Evolutionary conservation across 2,329 filamentous ascomycete genomes (phyloP).

Genomic region (Teratosphaeria epicoccoides): DNA sequence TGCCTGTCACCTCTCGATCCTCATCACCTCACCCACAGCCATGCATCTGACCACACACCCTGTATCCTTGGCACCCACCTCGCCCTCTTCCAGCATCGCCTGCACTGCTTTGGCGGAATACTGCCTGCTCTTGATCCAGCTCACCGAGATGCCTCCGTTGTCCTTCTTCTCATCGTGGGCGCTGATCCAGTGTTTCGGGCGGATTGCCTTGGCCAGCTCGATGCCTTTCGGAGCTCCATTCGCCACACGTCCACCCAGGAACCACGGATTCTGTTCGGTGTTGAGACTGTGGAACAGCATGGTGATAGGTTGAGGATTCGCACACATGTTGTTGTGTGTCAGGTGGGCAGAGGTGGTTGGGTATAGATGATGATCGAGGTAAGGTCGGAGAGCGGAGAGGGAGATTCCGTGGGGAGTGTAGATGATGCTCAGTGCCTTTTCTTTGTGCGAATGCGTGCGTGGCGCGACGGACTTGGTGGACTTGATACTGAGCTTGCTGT

Average conservation of each 20-base stretch:
- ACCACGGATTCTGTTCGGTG: slow-evolving; percentile 49
- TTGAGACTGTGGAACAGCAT: slow-evolving; percentile 57
- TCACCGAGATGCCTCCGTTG: slow-evolving; percentile 42
- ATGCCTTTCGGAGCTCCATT: slow-evolving; percentile 47
- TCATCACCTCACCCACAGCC: slow-evolving; percentile 2
- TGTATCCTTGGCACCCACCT: neutral
- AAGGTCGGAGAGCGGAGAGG: slow-evolving; percentile 44
- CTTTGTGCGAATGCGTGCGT: slow-evolving; percentile 6
- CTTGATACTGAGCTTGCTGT: slow-evolving; percentile 7
- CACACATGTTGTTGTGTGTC: neutral
- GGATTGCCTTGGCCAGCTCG: slow-evolving; percentile 44
- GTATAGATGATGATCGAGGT: slow-evolving; percentile 47
- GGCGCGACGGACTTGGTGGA: neutral
- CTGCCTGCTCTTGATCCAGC: slow-evolving; percentile 38
- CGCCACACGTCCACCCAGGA: slow-evolving; percentile 49
- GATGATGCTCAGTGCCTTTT: slow-evolving; percentile 46
- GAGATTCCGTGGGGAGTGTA: slow-evolving; percentile 56
- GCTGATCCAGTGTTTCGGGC: slow-evolving; percentile 49
- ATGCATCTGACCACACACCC: neutral
- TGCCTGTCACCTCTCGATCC: slow-evolving; percentile 3
- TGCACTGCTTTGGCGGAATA: slow-evolving; percentile 39
- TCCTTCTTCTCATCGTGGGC: slow-evolving; percentile 53
- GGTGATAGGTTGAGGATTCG: slow-evolving; percentile 39
- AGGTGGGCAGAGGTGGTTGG: slow-evolving; percentile 37
- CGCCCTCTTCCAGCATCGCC: slow-evolving; percentile 21